Percentiles rank a stretch among this genome's conserved stretches.
These are phyloP conservation scores for Thelephora ganbajun DNA, from an alignment of 768 basidiomycete genomes.

Conservation along the genomic window DNA sequence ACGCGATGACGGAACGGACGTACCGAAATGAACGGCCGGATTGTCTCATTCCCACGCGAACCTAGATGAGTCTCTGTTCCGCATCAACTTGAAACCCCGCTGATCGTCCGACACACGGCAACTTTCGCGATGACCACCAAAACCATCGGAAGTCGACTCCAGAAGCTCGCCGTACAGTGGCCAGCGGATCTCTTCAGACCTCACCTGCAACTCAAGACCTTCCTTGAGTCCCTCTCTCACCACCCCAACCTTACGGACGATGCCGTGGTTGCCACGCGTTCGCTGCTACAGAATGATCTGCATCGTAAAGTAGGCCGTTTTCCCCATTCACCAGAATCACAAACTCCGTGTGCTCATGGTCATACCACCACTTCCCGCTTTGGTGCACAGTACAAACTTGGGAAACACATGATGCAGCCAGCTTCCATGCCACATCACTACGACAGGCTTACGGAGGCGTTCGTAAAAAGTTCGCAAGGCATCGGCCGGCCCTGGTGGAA, in stretches of 20 bases:
- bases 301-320: constrained; percentile 36
- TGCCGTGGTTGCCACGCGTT: constrained; percentile 45
- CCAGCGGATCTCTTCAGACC: constrained; percentile 64
- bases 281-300: constrained; percentile 39
- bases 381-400: constrained; percentile 45
- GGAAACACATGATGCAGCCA: constrained; percentile 49
- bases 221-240: constrained; percentile 47
- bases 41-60: no score
- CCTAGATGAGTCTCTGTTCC: no score
- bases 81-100: no score
- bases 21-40: no score
- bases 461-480: constrained; percentile 64
- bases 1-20: no score
- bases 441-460: constrained; percentile 55
- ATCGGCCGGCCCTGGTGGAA: constrained; percentile 78
- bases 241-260: constrained; percentile 55
- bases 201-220: constrained; percentile 54
- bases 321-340: not conserved
- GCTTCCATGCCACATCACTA: constrained; percentile 65
- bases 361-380: constrained; percentile 7
- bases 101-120: no score
- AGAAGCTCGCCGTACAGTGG: constrained; percentile 47
- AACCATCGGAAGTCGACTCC: constrained; percentile 26
- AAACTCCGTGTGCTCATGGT: not conserved
- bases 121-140: no score